Evolutionary conservation across 345 rosid species (phyloP).

Genomic region (Barbarea vulgaris): DNA sequence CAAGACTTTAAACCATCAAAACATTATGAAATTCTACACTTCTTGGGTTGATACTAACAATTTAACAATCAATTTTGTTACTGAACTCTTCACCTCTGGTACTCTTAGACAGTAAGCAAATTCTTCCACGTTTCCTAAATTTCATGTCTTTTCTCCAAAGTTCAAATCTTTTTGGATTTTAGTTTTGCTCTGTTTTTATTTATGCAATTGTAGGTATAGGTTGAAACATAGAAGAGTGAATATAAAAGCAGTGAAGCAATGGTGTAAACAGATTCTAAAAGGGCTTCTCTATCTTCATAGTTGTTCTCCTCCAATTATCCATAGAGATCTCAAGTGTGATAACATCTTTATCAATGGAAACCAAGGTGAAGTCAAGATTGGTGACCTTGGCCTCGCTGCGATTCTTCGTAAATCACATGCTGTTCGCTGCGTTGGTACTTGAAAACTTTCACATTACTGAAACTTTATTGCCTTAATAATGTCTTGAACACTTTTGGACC

Average conservation of each 20-base stretch:
- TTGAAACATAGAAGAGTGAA: conserved; percentile 81
- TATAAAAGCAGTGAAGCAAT: conserved; percentile 92
- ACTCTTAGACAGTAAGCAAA: conserved; percentile 78
- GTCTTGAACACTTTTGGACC: conserved; percentile 10
- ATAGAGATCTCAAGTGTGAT: conserved; percentile 97
- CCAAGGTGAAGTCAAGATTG: conserved; percentile 98
- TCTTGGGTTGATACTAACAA: conserved; percentile 92
- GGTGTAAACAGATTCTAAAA: conserved; percentile 89
- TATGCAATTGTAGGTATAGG: conserved; percentile 65
- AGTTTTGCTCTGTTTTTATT: not conserved
- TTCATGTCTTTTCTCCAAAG: conserved; percentile 2
- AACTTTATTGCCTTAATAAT: not conserved
- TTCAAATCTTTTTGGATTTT: not conserved
- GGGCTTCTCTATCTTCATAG: conserved; percentile 90
- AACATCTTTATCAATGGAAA: conserved; percentile 97
- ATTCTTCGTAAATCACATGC: conserved; percentile 91
- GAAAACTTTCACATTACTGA: conserved; percentile 6
- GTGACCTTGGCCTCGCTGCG: conserved; percentile 97
- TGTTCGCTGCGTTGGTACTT: conserved; percentile 88
- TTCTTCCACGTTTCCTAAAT: not conserved
- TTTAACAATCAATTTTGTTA: conserved; percentile 90
- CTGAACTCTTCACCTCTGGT: conserved; percentile 96
- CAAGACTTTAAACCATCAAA: conserved; percentile 83
- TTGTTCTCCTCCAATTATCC: conserved; percentile 87
- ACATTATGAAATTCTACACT: conserved; percentile 91